Conservation (phyloP, 306 rosid species). For the Cotoneaster glaucophyllus region DNA sequence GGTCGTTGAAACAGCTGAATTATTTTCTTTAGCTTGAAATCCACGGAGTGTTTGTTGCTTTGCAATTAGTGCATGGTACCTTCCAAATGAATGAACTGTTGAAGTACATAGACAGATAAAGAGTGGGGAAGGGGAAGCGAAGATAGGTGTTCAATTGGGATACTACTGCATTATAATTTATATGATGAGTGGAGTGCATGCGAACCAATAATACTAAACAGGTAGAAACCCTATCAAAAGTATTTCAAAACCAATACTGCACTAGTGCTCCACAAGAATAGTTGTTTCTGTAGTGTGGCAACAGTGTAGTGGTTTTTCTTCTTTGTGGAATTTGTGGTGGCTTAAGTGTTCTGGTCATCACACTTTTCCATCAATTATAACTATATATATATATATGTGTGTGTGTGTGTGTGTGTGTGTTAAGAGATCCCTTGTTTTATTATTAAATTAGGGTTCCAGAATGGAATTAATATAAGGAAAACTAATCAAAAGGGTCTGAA, state of each 20-base stretch:
- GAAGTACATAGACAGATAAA: not conserved
- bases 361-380: not conserved
- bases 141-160: not conserved
- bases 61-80: not conserved
- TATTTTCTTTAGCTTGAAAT: conserved; percentile 1
- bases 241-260: too few relatives aligned
- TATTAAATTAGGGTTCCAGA: too few relatives aligned
- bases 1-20: not conserved
- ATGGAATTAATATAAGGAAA: too few relatives aligned
- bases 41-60: conserved; percentile 5
- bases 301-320: not conserved
- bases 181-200: not conserved
- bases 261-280: not conserved
- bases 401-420: not conserved
- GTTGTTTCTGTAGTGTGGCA: not conserved
- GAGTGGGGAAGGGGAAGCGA: not conserved
- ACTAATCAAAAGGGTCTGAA: too few relatives aligned
- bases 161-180: not conserved
- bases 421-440: too few relatives aligned
- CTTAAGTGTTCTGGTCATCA: not conserved
- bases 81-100: not conserved
- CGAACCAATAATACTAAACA: not conserved
- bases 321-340: not conserved
- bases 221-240: too few relatives aligned
- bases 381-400: too few relatives aligned